phyloP scores from a whole-genome alignment of 2,329 filamentous ascomycete species.

The Beauveria sp. region DNA sequence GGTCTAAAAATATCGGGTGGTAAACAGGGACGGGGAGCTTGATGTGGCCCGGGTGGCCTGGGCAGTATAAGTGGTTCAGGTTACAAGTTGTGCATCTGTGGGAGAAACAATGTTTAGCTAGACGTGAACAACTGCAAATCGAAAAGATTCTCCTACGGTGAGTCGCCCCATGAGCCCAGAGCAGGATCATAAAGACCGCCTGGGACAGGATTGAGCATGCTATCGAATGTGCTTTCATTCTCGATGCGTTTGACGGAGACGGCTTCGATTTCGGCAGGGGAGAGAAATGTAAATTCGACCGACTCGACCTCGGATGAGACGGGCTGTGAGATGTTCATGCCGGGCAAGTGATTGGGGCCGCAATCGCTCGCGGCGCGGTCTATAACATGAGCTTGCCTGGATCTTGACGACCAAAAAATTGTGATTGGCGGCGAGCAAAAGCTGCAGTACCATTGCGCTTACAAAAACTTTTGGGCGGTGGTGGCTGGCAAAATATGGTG shows the following conservation, averaged over 20 bases:
- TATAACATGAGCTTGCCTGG: slow-evolving; percentile 7
- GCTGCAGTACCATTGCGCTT: slow-evolving; percentile 12
- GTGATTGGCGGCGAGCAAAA: slow-evolving; percentile 5
- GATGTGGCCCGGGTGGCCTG: slow-evolving; percentile 91
- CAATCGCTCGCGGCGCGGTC: slow-evolving; percentile 10
- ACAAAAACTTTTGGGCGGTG: slow-evolving; percentile 19
- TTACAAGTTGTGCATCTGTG: slow-evolving; percentile 86
- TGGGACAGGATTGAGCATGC: slow-evolving; percentile 77
- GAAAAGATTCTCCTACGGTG: slow-evolving; percentile 47
- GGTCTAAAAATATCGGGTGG: slow-evolving; percentile 94
- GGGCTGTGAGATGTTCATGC: slow-evolving; percentile 71
- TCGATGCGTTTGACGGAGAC: slow-evolving; percentile 93
- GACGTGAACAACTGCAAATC: background rate
- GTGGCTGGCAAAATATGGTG: slow-evolving; percentile 20
- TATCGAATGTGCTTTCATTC: slow-evolving; percentile 91
- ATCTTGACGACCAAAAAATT: slow-evolving; percentile 10
- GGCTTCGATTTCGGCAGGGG: slow-evolving; percentile 71
- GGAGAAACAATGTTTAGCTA: background rate
- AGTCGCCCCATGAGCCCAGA: slow-evolving; percentile 81
- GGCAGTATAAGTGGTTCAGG: slow-evolving; percentile 71
- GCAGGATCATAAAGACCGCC: slow-evolving; percentile 90
- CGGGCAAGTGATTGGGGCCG: slow-evolving; percentile 15
- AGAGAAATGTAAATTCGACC: slow-evolving; percentile 85
- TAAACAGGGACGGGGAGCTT: slow-evolving; percentile 90
- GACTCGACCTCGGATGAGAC: slow-evolving; percentile 75